A percentile compares a stretch with the other conserved stretches of the same genome.
phyloP scores from a whole-genome alignment of 768 basidiomycete species.

The Cystofilobasidium capitatum region DNA sequence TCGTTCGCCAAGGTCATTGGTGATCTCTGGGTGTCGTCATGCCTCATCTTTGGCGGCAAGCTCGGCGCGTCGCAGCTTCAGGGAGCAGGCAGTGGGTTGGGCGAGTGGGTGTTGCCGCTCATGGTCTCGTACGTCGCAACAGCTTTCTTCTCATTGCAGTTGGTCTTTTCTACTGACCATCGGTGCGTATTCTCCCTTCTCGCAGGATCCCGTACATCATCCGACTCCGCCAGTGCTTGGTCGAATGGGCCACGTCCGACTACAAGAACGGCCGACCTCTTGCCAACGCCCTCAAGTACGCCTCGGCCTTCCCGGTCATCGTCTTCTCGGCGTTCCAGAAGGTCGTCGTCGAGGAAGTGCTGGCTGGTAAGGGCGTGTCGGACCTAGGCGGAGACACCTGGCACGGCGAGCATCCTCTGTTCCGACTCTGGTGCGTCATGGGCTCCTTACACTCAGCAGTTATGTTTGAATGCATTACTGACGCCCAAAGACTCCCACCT shows the following conservation, averaged over 20 bases:
- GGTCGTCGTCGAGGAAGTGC: conserved; percentile 54
- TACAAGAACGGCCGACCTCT: conserved; percentile 65
- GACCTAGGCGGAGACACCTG: conserved; percentile 44
- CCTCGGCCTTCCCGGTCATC: conserved; percentile 92
- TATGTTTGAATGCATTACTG: neutral
- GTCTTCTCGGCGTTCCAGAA: conserved; percentile 84
- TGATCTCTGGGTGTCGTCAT: conserved; percentile 78
- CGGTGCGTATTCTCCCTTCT: neutral
- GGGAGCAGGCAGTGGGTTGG: conserved; percentile 51
- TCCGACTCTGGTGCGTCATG: conserved; percentile 65
- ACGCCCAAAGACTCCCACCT: neutral
- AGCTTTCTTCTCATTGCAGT: neutral
- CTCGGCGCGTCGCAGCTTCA: conserved; percentile 51
- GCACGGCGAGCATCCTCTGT: conserved; percentile 68
- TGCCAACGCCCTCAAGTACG: conserved; percentile 90
- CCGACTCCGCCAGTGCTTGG: conserved; percentile 86
- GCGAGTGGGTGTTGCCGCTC: conserved; percentile 66
- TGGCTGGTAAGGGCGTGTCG: conserved; percentile 46
- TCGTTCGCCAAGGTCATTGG: conserved; percentile 95
- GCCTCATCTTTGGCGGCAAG: conserved; percentile 77
- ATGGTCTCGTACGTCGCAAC: conserved; percentile 65
- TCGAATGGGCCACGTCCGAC: conserved; percentile 60
- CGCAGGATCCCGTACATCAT: conserved; percentile 74
- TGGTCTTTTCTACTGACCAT: neutral
- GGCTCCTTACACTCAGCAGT: neutral